Evolutionary conservation across 2,329 filamentous ascomycete species (phyloP).

Genomic region (Mycosphaerella sp.): DNA sequence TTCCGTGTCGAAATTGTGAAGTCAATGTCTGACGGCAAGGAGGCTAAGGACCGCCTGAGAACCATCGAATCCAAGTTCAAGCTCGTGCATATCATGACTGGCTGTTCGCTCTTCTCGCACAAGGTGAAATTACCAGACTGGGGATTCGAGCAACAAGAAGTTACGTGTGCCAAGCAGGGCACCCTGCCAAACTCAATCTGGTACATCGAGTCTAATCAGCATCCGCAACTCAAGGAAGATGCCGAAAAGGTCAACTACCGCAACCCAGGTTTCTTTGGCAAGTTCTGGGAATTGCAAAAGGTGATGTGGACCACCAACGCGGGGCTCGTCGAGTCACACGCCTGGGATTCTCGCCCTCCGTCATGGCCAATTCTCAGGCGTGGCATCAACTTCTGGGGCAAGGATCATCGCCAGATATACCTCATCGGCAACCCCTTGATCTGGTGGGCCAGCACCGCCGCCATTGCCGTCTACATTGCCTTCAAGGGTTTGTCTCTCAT

Average conservation of each 20-base stretch:
- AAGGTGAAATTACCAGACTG: constrained; percentile 98
- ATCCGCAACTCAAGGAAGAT: constrained; percentile 65
- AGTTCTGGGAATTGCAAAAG: constrained; percentile 94
- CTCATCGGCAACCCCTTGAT: constrained; percentile 90
- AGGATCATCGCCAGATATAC: constrained; percentile 89
- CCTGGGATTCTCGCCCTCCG: constrained; percentile 91
- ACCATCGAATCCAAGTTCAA: constrained; percentile 97
- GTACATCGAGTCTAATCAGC: constrained; percentile 90
- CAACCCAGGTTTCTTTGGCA: constrained; percentile 90
- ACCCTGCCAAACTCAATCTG: constrained; percentile 94
- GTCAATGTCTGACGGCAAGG: constrained; percentile 69
- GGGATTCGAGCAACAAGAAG: constrained; percentile 97
- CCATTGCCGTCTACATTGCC: constrained; percentile 66
- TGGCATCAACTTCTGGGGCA: constrained; percentile 99
- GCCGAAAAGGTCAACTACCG: constrained; percentile 95
- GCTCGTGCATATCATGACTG: constrained; percentile 93
- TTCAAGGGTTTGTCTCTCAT: constrained; percentile 87
- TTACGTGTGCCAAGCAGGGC: constrained; percentile 89
- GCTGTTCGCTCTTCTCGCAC: constrained; percentile 93
- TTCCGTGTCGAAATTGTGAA: constrained; percentile 95
- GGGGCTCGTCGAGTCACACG: constrained; percentile 89
- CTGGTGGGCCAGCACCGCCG: constrained; percentile 83
- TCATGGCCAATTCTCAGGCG: constrained; percentile 89
- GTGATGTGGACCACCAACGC: constrained; percentile 99
- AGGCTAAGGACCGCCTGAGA: constrained; percentile 76